Conservation (phyloP, 2,329 filamentous ascomycete genomes). For the Paecilomyces fulvus region DNA sequence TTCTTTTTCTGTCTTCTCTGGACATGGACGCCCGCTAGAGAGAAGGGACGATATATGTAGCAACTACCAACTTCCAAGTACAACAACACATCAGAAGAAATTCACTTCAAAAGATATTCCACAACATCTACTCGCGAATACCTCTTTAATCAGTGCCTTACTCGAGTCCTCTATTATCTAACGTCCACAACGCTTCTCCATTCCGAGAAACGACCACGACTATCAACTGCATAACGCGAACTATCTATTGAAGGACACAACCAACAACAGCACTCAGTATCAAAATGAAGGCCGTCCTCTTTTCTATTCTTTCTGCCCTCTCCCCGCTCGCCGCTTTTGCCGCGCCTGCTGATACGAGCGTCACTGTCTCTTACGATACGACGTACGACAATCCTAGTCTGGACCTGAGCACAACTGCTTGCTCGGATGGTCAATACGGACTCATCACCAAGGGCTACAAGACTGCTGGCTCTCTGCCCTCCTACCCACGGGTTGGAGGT, state of each 20-base stretch:
- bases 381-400: conserved; percentile 57
- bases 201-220: not conserved
- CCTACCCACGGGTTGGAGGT: conserved; percentile 43
- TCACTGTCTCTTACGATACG: conserved; percentile 60
- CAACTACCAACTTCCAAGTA: not conserved
- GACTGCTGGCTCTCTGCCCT: conserved; percentile 37
- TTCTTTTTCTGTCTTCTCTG: not conserved
- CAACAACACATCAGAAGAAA: not conserved
- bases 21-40: not conserved
- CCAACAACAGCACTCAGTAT: not conserved
- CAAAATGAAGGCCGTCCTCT: conserved; percentile 10
- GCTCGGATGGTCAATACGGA: conserved; percentile 30
- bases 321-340: not conserved
- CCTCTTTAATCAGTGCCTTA: not conserved
- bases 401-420: conserved; percentile 45
- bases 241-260: not conserved
- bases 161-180: not conserved
- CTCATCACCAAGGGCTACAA: conserved; percentile 22
- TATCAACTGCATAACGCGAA: not conserved
- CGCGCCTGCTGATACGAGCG: conserved; percentile 8
- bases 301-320: conserved; percentile 7
- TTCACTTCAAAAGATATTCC: not conserved
- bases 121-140: not conserved
- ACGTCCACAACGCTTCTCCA: not conserved
- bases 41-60: not conserved